Conservation (phyloP, 23 red algal species). For the Pyropia yezoensis region DNA sequence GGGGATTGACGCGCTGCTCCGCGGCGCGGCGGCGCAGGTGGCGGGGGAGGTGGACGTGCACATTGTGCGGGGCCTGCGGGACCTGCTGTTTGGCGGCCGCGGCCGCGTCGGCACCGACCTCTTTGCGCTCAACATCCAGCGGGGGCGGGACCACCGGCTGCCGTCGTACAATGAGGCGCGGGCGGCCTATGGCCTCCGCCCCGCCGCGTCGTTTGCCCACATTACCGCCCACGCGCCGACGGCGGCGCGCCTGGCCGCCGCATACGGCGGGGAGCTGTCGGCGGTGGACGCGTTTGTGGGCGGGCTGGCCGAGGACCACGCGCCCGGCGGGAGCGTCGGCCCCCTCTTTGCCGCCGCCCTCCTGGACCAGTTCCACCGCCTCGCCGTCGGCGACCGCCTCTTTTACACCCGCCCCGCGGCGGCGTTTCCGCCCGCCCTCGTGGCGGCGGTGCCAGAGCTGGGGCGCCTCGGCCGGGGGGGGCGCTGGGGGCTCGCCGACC, state of each 20-base stretch:
- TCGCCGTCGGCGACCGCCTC: constrained; percentile 31
- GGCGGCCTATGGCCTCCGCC: constrained; percentile 14
- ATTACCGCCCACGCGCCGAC: constrained; percentile 21
- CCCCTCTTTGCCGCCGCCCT: constrained; percentile 7
- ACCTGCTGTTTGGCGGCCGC: constrained; percentile 30
- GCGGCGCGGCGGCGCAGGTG: constrained; percentile 10
- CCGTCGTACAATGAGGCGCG: constrained; percentile 35
- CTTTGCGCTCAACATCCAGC: constrained; percentile 56
- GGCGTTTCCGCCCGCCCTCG: no score
- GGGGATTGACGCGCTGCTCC: constrained; percentile 5
- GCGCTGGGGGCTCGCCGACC: no score
- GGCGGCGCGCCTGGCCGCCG: constrained; percentile 1
- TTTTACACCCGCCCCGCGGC: constrained; percentile 8
- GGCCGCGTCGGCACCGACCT: constrained; percentile 28
- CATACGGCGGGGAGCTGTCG: constrained; percentile 5
- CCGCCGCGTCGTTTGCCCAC: neutral
- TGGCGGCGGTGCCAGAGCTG: no score
- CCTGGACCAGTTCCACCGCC: constrained; percentile 14
- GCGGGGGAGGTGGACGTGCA: constrained; percentile 38
- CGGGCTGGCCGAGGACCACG: constrained; percentile 27
- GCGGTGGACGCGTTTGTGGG: constrained; percentile 36
- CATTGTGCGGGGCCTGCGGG: constrained; percentile 14
- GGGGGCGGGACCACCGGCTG: constrained; percentile 45
- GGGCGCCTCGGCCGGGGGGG: no score
- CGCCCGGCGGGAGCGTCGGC: constrained; percentile 10